Evolutionary conservation across 495 filamentous ascomycete species (phyloP), one percentile per base, ranked within the genome.

Genomic region (Penicillium canescens): DNA sequence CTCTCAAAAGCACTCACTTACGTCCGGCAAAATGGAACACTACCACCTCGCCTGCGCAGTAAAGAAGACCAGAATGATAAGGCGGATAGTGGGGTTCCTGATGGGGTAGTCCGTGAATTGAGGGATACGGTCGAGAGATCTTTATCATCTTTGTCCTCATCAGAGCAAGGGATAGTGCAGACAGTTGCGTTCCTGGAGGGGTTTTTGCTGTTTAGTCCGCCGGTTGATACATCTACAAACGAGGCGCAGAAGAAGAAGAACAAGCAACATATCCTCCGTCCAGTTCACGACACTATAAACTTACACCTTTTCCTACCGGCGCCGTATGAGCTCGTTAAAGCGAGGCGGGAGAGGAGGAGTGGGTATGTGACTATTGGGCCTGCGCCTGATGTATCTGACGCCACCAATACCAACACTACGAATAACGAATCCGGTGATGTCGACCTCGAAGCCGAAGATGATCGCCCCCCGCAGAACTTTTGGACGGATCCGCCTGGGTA

Each of bases 401-500:
- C 28, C 9, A 31, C 6, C 5, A 31, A 31, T 31, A 10, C 8
- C 28, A 26, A 26, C 7, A 10, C 6, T 7, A 31, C 7, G 28
- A 7, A 24, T 46, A 41, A 12, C 40, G 21, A 36, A 26, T 45
- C 40, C 10, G 48, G 18, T 13, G 62, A 65, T 24, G 58, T 78
- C 10, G 73, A 76, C 46, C 52, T 75, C 12, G 62, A 76, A 4
- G 61, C 38, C 3, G 70, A 73, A 42, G 70, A 71, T 62, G 70
- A 75, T 62, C 62, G 65, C 11, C 64, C 75, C 12, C 68, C 83
- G 9, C 82, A 84, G 67, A 92, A 92, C 13, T 97, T 96, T 74
- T 98, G 93, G 94, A 79, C 82, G 16, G 94, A 98, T 67, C 94
- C 94, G 2, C 89, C 88, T 1, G 92, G 90, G 0, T 98, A 97